Evolutionary conservation across 768 basidiomycete genomes (phyloP).

Genomic region (Mycena metata): DNA sequence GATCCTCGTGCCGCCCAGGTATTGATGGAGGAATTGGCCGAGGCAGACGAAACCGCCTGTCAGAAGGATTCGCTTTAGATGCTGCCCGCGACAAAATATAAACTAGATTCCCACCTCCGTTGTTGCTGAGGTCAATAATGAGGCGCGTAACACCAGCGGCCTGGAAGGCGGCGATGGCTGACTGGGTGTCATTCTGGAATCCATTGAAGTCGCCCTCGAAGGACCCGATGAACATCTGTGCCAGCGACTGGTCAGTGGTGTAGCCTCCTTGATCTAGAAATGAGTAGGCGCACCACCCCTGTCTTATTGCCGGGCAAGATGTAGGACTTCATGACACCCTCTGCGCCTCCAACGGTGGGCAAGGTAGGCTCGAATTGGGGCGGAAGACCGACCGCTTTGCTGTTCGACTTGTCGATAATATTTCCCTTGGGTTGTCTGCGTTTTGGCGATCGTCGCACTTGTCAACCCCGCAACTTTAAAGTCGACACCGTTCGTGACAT

Average conservation of each 20-base stretch:
- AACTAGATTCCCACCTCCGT: conserved; percentile 60
- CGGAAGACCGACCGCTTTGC: conserved; percentile 61
- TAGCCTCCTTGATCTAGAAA: not conserved
- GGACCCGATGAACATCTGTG: conserved; percentile 72
- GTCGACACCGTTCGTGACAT: conserved; percentile 66
- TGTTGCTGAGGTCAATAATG: conserved; percentile 72
- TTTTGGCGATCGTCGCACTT: conserved; percentile 11
- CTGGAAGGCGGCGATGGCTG: conserved; percentile 62
- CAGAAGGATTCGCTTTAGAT: not conserved
- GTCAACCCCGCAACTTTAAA: conserved; percentile 41
- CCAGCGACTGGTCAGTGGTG: not conserved
- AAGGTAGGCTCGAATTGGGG: conserved; percentile 61
- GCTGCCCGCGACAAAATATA: not conserved
- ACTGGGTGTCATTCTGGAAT: conserved; percentile 66
- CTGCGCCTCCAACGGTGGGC: conserved; percentile 59
- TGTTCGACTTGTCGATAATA: conserved; percentile 59
- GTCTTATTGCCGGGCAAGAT: conserved; percentile 68
- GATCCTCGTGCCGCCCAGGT: conserved; percentile 63
- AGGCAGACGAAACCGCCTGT: conserved; percentile 74
- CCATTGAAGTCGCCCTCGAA: conserved; percentile 64
- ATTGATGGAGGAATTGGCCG: conserved; percentile 71
- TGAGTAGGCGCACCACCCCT: conserved; percentile 65
- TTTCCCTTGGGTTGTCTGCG: conserved; percentile 51
- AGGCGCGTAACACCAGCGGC: conserved; percentile 62
- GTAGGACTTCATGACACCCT: conserved; percentile 68